phyloP scores from a whole-genome alignment of 345 rosid genomes.

The Syzygium oleosum region DNA sequence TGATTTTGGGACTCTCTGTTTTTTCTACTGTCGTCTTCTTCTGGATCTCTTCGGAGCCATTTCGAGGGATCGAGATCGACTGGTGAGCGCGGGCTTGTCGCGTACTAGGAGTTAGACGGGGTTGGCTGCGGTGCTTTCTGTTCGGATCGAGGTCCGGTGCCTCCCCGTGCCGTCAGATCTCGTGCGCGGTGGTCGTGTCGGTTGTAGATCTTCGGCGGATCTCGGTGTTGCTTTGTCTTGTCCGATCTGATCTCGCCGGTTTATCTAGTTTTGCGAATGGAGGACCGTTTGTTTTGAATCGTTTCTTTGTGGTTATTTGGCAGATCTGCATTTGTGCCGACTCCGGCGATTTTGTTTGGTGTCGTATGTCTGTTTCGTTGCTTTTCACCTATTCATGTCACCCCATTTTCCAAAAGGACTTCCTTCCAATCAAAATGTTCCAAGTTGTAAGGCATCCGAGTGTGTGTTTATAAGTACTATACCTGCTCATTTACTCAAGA shows the following conservation, averaged over 20 bases:
- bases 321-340: neutral
- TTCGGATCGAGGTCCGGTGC: neutral
- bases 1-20: neutral
- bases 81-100: neutral
- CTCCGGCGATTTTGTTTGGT: neutral
- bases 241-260: neutral
- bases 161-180: neutral
- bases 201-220: neutral
- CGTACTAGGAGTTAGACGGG: neutral
- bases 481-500: neutral
- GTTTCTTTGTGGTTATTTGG: too few species aligned
- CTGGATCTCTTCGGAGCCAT: neutral
- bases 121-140: neutral
- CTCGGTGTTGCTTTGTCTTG: neutral
- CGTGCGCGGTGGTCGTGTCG: neutral
- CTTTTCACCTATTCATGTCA: neutral
- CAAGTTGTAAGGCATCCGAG: neutral
- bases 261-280: neutral
- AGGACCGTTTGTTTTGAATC: neutral
- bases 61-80: neutral
- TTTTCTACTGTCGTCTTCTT: neutral
- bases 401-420: neutral
- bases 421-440: neutral
- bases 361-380: too few species aligned
- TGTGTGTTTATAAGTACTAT: neutral